Evolutionary conservation across 176 grass and related monocot species (phyloP).

Genomic region (Paspalum vaginatum): DNA sequence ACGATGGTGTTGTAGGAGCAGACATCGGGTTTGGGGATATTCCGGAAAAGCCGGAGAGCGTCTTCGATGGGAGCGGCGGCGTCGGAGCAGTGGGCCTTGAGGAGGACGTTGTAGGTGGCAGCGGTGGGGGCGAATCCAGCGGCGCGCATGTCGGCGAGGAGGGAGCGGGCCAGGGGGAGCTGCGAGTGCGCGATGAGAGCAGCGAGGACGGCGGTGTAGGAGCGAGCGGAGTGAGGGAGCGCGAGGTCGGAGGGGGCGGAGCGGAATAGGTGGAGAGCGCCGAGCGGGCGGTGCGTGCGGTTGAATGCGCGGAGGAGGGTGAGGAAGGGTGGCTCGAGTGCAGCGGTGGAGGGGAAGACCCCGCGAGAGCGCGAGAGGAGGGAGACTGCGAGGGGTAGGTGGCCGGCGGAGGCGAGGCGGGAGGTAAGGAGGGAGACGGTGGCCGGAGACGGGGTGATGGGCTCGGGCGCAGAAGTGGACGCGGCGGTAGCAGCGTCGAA

Average conservation of each 20-base stretch:
- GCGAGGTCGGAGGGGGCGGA: slow-evolving; percentile 55
- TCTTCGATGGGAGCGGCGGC: slow-evolving; percentile 42
- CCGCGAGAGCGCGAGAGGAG: slow-evolving; percentile 60
- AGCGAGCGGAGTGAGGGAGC: slow-evolving; percentile 63
- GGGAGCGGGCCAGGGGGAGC: slow-evolving; percentile 54
- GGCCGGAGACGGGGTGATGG: slow-evolving; percentile 42
- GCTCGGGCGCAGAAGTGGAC: slow-evolving; percentile 14
- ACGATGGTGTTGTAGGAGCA: slow-evolving; percentile 88
- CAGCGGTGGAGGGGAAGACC: slow-evolving; percentile 43
- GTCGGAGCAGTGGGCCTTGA: slow-evolving; percentile 76
- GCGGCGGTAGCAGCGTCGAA: slow-evolving; percentile 77
- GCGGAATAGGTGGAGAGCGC: slow-evolving; percentile 74
- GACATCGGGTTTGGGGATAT: slow-evolving; percentile 57
- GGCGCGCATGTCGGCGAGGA: slow-evolving; percentile 79
- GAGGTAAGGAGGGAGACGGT: slow-evolving; percentile 65
- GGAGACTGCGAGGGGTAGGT: slow-evolving; percentile 59
- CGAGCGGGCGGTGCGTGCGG: slow-evolving; percentile 62
- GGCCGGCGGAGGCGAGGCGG: slow-evolving; percentile 75
- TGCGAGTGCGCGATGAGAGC: slow-evolving; percentile 64
- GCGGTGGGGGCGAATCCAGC: slow-evolving; percentile 59
- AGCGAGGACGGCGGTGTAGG: slow-evolving; percentile 75
- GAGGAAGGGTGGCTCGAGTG: slow-evolving; percentile 61
- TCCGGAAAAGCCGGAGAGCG: slow-evolving; percentile 50
- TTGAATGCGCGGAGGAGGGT: slow-evolving; percentile 70
- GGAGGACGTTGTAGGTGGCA: slow-evolving; percentile 81